Conservation (phyloP, 1,139 yeast genomes). For the Scheffersomyces segobiensis region DNA sequence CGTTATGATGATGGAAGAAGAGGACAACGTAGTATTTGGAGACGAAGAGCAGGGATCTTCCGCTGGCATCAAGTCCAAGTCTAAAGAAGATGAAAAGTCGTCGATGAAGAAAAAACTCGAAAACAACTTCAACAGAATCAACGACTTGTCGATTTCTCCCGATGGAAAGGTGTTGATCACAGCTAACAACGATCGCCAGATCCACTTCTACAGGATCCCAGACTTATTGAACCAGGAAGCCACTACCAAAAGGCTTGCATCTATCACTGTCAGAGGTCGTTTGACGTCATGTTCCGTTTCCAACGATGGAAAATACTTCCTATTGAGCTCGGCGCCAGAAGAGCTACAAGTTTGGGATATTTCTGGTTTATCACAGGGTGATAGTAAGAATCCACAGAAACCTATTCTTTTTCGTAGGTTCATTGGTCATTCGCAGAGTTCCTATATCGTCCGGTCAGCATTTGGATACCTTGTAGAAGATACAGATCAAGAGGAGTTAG, state of each 20-base stretch:
- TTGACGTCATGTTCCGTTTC: constrained; percentile 45
- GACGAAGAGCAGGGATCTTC: not conserved
- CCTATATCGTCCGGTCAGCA: constrained; percentile 72
- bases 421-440: constrained; percentile 70
- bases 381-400: constrained; percentile 14
- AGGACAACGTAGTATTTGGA: not conserved
- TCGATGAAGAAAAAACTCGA: constrained; percentile 15
- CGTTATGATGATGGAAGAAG: not conserved
- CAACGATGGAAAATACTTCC: constrained; percentile 46
- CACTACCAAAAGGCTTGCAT: constrained; percentile 35
- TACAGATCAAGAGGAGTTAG: constrained; percentile 60
- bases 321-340: constrained; percentile 72
- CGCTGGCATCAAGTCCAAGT: not conserved
- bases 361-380: constrained; percentile 13
- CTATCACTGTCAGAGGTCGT: constrained; percentile 36
- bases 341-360: constrained; percentile 81
- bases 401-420: constrained; percentile 57
- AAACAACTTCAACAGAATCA: constrained; percentile 50
- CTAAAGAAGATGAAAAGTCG: not conserved
- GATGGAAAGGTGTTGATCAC: constrained; percentile 64
- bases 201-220: constrained; percentile 53
- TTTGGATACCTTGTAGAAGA: constrained; percentile 56
- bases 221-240: constrained; percentile 33
- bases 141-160: constrained; percentile 63
- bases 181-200: constrained; percentile 59